A percentile compares a stretch with the other conserved stretches of the same genome.
Evolutionary conservation across 148 eudicot species (phyloP).

Genomic region (Spergularia marina): DNA sequence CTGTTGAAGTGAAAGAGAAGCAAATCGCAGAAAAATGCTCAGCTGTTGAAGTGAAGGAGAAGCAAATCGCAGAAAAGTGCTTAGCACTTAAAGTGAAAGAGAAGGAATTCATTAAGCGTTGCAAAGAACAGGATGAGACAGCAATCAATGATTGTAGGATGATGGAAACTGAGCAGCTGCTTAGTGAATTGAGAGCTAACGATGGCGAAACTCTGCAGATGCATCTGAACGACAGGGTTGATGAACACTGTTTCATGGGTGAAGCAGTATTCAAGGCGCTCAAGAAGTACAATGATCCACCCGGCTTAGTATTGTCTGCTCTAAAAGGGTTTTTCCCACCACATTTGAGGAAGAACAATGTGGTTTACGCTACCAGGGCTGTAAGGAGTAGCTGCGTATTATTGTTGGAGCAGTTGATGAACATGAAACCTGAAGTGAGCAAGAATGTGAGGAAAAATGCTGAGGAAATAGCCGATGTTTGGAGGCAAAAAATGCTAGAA

Average conservation of each 20-base stretch:
- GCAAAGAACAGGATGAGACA: background rate
- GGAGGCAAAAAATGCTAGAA: slow-evolving; percentile 20
- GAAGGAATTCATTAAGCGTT: background rate
- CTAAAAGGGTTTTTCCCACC: slow-evolving; percentile 25
- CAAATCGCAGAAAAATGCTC: background rate
- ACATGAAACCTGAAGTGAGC: background rate
- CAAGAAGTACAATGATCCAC: background rate
- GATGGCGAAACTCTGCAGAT: slow-evolving; percentile 20
- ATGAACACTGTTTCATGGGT: slow-evolving; percentile 13
- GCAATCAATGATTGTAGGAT: background rate
- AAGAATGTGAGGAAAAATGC: background rate
- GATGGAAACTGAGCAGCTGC: background rate
- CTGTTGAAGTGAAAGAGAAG: background rate
- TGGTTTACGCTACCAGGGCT: background rate
- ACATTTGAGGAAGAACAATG: slow-evolving; percentile 16
- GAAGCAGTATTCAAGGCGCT: slow-evolving; percentile 7
- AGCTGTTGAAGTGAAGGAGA: slow-evolving; percentile 1
- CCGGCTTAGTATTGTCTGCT: slow-evolving; percentile 14
- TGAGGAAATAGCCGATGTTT: background rate
- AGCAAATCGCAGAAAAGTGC: background rate
- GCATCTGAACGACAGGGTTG: slow-evolving; percentile 21
- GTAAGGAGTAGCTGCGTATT: slow-evolving; percentile 27
- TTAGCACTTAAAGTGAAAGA: background rate
- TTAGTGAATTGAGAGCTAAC: background rate
- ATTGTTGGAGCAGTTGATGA: slow-evolving; percentile 24